Evolutionary conservation across 768 basidiomycete genomes (phyloP).

Genomic region (Suillus luteus): DNA sequence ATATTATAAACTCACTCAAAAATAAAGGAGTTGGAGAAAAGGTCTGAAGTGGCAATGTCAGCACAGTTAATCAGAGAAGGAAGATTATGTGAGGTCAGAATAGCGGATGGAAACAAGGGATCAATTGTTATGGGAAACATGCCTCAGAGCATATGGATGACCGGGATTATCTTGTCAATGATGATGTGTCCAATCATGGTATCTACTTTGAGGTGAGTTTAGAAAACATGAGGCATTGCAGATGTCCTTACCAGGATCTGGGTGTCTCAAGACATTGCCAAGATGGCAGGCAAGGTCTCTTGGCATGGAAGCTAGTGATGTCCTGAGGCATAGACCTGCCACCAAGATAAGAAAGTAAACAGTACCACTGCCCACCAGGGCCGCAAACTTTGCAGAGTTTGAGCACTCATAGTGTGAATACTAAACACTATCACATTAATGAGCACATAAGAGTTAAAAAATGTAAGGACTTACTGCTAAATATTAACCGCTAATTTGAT

Average conservation of each 20-base stretch:
- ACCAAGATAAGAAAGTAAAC: neutral
- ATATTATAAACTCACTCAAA: neutral
- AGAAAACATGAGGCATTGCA: neutral
- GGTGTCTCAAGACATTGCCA: neutral
- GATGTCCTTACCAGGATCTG: neutral
- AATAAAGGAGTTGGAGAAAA: neutral
- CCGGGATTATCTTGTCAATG: neutral
- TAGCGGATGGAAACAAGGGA: neutral
- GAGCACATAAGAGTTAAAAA: slow-evolving; percentile 1
- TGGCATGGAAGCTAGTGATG: neutral
- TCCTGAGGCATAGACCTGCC: neutral
- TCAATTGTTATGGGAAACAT: neutral
- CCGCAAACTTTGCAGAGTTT: neutral
- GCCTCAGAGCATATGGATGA: neutral
- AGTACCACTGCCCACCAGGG: neutral
- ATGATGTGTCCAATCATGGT: neutral
- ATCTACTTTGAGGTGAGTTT: neutral
- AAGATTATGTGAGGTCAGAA: neutral
- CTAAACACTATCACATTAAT: neutral
- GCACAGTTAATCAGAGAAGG: neutral
- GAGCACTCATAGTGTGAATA: neutral
- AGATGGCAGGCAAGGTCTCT: neutral
- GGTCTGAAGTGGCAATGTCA: neutral
- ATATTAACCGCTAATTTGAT: neutral
- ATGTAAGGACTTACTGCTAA: neutral